Conservation (phyloP, 1,284 basidiomycete genomes). For the Ceratobasidium sp. region DNA sequence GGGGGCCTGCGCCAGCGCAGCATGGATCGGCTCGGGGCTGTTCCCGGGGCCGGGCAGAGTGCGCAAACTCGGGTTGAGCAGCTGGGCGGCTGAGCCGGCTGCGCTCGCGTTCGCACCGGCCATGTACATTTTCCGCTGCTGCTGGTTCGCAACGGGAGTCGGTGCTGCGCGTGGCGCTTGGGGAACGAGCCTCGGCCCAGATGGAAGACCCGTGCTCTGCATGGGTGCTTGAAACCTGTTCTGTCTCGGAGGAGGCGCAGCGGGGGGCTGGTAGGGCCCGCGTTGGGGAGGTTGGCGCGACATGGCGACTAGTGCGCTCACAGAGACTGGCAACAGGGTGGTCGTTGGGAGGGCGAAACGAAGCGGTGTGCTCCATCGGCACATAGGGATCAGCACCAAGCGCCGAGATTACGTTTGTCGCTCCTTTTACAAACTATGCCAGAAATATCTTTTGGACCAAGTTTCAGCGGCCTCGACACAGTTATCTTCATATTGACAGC, state of each 20-base stretch:
- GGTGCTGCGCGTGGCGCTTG: background rate
- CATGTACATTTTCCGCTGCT: conserved; percentile 29
- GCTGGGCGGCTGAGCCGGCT: conserved; percentile 37
- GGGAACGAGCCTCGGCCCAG: conserved; percentile 6
- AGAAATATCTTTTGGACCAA: conserved; percentile 1
- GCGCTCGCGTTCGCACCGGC: conserved; percentile 25
- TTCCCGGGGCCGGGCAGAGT: conserved; percentile 13
- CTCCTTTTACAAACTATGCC: background rate
- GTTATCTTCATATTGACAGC: background rate
- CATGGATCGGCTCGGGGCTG: conserved; percentile 30
- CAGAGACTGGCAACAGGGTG: conserved; percentile 2
- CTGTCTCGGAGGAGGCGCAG: conserved; percentile 11
- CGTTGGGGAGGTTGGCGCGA: conserved; percentile 1
- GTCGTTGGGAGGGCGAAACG: background rate
- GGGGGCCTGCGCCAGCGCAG: conserved; percentile 33
- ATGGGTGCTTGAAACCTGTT: conserved; percentile 33
- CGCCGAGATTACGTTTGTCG: background rate
- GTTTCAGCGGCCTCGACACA: background rate
- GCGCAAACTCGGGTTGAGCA: conserved; percentile 28
- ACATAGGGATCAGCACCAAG: background rate
- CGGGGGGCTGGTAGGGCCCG: background rate
- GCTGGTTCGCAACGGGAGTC: conserved; percentile 20
- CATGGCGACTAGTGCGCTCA: too few relatives aligned
- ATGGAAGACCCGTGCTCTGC: conserved; percentile 17
- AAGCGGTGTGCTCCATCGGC: background rate